Percentiles rank a stretch among this genome's conserved stretches.
Evolutionary conservation across 2,329 filamentous ascomycete species (phyloP).

Genomic region (Calonectria crousiana): DNA sequence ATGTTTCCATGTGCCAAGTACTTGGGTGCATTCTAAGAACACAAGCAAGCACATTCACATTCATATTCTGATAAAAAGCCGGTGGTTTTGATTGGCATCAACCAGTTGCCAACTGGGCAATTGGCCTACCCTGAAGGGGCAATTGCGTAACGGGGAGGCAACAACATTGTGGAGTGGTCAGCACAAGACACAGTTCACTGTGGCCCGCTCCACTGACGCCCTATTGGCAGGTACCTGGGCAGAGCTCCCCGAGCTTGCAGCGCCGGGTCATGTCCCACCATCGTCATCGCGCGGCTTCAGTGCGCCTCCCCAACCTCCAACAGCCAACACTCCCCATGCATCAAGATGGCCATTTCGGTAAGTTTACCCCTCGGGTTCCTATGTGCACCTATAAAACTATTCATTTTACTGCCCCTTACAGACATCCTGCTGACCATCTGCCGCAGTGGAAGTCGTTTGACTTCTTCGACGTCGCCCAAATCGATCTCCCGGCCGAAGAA

Average conservation of each 20-base stretch:
- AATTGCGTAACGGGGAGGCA: not conserved
- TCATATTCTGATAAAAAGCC: not conserved
- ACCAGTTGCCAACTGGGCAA: not conserved
- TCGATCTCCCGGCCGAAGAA: conserved; percentile 84
- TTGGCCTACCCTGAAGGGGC: not conserved
- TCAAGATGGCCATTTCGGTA: conserved; percentile 53
- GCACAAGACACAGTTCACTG: not conserved
- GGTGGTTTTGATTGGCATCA: not conserved
- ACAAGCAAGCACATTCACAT: not conserved
- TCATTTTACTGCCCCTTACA: not conserved
- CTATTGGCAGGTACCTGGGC: conserved; percentile 5
- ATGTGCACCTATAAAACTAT: not conserved
- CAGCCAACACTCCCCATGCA: conserved; percentile 41
- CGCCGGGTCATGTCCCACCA: conserved; percentile 39
- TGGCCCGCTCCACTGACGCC: not conserved
- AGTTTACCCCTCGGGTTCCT: conserved; percentile 10
- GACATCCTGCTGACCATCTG: conserved; percentile 16
- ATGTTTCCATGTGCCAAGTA: not conserved
- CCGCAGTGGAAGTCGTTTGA: conserved; percentile 97
- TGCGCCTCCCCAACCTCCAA: conserved; percentile 32
- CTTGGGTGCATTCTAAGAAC: not conserved
- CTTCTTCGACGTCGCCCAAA: conserved; percentile 95
- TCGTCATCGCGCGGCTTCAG: conserved; percentile 47
- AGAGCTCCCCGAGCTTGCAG: conserved; percentile 37
- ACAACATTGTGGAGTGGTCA: not conserved